A percentile compares a stretch with the other conserved stretches of the same genome.
These are phyloP conservation scores for Diospyros lotus DNA, from an alignment of 148 eudicot species.

Conservation along the genomic window DNA sequence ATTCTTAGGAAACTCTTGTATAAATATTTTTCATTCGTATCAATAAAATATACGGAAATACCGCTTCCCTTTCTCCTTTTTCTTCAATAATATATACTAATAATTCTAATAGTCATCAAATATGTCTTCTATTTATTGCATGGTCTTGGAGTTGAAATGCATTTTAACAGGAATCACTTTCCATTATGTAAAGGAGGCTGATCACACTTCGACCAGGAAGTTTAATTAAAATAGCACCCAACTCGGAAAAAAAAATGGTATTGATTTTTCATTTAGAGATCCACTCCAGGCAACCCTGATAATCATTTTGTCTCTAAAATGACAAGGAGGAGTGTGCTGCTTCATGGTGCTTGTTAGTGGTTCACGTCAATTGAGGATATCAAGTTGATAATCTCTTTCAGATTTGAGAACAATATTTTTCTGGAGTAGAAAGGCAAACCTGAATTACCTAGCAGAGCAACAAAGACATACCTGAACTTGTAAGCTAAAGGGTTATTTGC, in stretches of 20 bases:
- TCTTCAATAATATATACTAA: too few relatives aligned
- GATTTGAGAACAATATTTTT: not conserved
- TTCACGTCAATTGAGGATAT: not conserved
- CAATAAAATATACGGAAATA: too few relatives aligned
- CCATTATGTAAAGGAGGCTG: not conserved
- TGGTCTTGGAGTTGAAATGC: not conserved
- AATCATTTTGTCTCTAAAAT: not conserved
- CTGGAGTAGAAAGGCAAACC: too few relatives aligned
- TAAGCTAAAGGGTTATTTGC: slow-evolving; percentile 95
- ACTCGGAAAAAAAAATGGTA: not conserved
- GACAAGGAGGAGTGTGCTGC: slow-evolving; percentile 3
- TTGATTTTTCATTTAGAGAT: slow-evolving; percentile 1
- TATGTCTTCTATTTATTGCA: not conserved
- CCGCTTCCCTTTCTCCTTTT: too few relatives aligned
- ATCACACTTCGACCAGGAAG: not conserved
- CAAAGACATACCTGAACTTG: slow-evolving; percentile 72
- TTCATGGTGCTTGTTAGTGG: not conserved
- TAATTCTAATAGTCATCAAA: too few relatives aligned
- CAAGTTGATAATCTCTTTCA: not conserved
- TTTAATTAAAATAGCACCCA: not conserved
- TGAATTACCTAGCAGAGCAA: too few relatives aligned
- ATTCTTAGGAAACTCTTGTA: too few relatives aligned
- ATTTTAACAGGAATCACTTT: not conserved
- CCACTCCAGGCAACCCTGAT: not conserved
- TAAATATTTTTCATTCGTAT: too few relatives aligned